Evolutionary conservation across 768 basidiomycete genomes (phyloP).

Genomic region (Suillus weaverae): DNA sequence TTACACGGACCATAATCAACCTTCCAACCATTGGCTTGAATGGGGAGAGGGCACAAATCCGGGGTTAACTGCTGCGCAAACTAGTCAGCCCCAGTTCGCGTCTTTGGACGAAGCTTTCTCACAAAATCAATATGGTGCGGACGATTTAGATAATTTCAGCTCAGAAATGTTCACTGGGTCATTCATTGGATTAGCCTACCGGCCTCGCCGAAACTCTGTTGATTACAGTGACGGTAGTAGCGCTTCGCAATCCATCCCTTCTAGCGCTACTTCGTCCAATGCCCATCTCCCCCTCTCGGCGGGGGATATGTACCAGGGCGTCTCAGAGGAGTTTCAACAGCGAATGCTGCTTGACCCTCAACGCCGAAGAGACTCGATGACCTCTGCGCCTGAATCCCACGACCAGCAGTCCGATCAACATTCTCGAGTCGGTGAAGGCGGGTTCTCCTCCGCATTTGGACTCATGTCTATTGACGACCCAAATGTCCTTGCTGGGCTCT

Average conservation of each 20-base stretch:
- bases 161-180: conserved; percentile 16
- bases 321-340: conserved; percentile 30
- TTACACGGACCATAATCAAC: conserved; percentile 18
- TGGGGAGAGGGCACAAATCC: conserved; percentile 26
- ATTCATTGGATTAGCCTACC: conserved; percentile 29
- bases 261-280: conserved; percentile 53
- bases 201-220: conserved; percentile 34
- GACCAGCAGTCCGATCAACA: conserved; percentile 14
- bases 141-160: conserved; percentile 9
- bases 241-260: conserved; percentile 46
- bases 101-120: conserved; percentile 31
- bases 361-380: conserved; percentile 19
- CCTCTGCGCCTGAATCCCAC: conserved; percentile 11
- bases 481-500: conserved; percentile 61
- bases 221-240: conserved; percentile 47
- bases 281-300: conserved; percentile 47
- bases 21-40: conserved; percentile 23
- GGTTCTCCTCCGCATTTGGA: conserved; percentile 66
- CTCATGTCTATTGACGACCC: conserved; percentile 77
- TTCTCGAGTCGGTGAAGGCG: conserved; percentile 33
- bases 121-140: conserved; percentile 26
- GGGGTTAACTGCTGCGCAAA: background rate
- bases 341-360: conserved; percentile 13
- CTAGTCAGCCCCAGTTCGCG: conserved; percentile 15
- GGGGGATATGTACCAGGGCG: conserved; percentile 29